Evolutionary conservation across 2,329 filamentous ascomycete species (phyloP), one percentile per base, ranked within the genome.

Genomic region (Magnaporthiopsis rhizophila): DNA sequence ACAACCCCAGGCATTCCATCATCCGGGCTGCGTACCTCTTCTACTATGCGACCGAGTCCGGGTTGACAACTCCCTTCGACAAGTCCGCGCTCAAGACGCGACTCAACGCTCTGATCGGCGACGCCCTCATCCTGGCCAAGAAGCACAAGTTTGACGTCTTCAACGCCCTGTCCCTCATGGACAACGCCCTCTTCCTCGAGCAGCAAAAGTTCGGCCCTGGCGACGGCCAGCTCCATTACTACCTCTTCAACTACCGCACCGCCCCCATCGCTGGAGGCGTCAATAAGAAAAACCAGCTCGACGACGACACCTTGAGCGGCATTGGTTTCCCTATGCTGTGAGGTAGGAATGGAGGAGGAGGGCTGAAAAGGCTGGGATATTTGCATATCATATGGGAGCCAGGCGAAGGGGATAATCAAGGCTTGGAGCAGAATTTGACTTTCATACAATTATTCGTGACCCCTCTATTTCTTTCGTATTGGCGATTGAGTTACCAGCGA

Each of bases 201-300:
- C 84, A 97, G 69, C 91, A 97, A 73, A 96, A 96, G 76, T 99
- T 97, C 72, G 95, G 94, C 59, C 88, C 90, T 6, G 95, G 95
- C 38, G 95, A 99, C 74, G 95, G 95, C 60, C 92, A 95, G 75
- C 81, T 99, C 70, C 92, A 99, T 77, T 99, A 93, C 79, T 99
- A 99, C 76, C 81, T 99, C 38, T 99, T 96, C 83, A 99, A 99
- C 78, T 99, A 97, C 81, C 87, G 92, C 65, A 91, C 92, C 15
- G 88, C 90, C 66, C 87, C 88, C n/a, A 89, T 99, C 71, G 80
- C 86, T 0, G 93, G 95, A 61, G 95, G 95, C 28, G 87, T 98
- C 58, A 88, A 97, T 74, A 83, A 84, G 71, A 86, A 84, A 72
- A 96, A 96, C 74, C 79, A 86, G 70, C 81, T 94, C 21, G 45